These are phyloP conservation scores for Phalaenopsis hybrid DNA, from an alignment of 116 monocot species.

Conservation along the genomic window DNA sequence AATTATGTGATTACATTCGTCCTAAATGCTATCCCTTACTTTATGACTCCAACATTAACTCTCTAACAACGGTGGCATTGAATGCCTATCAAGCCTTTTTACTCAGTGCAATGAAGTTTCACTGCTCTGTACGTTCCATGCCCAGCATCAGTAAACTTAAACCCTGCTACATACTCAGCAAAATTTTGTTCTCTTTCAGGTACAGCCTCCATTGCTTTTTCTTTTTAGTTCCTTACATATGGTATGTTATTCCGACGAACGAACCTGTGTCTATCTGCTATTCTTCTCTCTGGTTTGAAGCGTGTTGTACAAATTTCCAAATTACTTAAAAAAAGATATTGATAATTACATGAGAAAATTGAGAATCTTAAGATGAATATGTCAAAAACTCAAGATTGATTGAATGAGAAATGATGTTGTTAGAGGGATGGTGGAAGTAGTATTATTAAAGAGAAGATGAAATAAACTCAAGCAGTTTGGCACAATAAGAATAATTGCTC, in stretches of 20 bases:
- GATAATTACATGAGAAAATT: not conserved
- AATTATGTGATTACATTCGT: conserved; percentile 56
- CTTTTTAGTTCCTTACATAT: not conserved
- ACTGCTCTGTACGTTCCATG: conserved; percentile 56
- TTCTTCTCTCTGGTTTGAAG: not conserved
- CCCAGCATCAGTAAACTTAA: conserved; percentile 11
- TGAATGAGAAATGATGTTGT: not conserved
- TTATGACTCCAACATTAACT: conserved; percentile 81
- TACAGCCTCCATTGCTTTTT: conserved; percentile 17
- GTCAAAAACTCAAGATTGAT: not conserved
- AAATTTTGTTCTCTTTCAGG: conserved; percentile 67
- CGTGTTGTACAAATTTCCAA: not conserved
- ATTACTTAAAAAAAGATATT: not conserved
- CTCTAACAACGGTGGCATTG: conserved; percentile 47
- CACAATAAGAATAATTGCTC: too few species aligned
- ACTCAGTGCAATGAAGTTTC: conserved; percentile 95
- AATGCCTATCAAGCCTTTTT: conserved; percentile 93
- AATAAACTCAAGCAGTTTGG: too few species aligned
- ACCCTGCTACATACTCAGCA: conserved; percentile 26
- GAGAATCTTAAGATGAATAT: not conserved
- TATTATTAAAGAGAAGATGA: not conserved
- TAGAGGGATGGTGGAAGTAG: not conserved
- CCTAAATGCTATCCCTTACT: conserved; percentile 78
- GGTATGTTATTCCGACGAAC: not conserved
- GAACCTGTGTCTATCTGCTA: not conserved